These are phyloP conservation scores for Paraglomus brasilianum DNA, from an alignment of 192 early-diverging fungal species.

Conservation along the genomic window DNA sequence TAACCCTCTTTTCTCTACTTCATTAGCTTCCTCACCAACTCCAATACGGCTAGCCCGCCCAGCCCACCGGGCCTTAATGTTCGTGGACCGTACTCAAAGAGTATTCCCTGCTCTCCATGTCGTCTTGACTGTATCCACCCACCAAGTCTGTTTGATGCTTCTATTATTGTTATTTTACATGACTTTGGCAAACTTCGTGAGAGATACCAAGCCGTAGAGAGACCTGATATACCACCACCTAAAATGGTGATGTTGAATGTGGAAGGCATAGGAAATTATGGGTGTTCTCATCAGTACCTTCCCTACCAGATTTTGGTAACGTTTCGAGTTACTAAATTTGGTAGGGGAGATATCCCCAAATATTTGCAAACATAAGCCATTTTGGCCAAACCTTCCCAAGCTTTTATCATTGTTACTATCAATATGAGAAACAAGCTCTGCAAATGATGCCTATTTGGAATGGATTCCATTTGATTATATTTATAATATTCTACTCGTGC, in stretches of 20 bases:
- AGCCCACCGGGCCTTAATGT: slow-evolving; percentile 73
- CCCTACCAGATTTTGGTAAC: too few species aligned
- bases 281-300: too few species aligned
- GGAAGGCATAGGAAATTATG: slow-evolving; percentile 35
- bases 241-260: slow-evolving; percentile 66
- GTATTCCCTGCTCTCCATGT: slow-evolving; percentile 43
- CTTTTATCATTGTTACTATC: too few species aligned
- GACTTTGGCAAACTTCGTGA: slow-evolving; percentile 42
- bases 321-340: too few species aligned
- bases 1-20: neutral
- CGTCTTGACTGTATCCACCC: slow-evolving; percentile 84
- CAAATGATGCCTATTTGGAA: too few species aligned
- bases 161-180: slow-evolving; percentile 70
- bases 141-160: slow-evolving; percentile 66
- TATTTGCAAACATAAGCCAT: too few species aligned
- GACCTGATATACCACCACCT: slow-evolving; percentile 90
- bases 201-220: slow-evolving; percentile 81
- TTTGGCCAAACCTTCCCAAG: too few species aligned
- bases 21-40: slow-evolving; percentile 55
- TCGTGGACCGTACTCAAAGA: slow-evolving; percentile 82
- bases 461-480: too few species aligned
- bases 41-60: slow-evolving; percentile 71
- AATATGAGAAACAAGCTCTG: too few species aligned
- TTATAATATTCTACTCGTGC: too few species aligned
- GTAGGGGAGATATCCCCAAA: too few species aligned